phyloP scores from a whole-genome alignment of 192 early-diverging fungal species.

The Dissophora ornata region DNA sequence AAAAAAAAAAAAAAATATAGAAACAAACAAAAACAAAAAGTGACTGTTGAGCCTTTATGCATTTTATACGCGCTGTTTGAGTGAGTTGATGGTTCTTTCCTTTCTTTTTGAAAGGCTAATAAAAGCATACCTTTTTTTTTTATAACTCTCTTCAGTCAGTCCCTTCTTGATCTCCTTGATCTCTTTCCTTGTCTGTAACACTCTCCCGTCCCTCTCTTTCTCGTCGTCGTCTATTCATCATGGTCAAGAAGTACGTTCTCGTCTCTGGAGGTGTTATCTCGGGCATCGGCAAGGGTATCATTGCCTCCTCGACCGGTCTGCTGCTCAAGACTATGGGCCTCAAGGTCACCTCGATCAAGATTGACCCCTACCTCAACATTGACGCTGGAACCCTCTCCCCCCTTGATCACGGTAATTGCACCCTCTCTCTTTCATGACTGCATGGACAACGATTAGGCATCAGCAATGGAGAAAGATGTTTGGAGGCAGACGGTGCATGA shows the following conservation, averaged over 20 bases:
- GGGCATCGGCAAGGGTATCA: conserved; percentile 99
- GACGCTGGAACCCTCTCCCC: conserved; percentile 98
- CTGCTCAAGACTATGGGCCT: conserved; percentile 93
- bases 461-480: too few species aligned
- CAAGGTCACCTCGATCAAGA: conserved; percentile 97
- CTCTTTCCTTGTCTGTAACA: background rate
- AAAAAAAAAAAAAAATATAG: too few species aligned
- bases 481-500: too few species aligned
- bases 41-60: too few species aligned
- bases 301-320: conserved; percentile 97
- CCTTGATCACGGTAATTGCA: conserved; percentile 89
- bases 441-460: too few species aligned
- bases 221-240: conserved; percentile 12
- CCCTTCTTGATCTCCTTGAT: conserved; percentile 5
- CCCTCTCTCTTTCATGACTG: background rate
- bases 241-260: conserved; percentile 89
- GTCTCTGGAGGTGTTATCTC: conserved; percentile 99
- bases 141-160: background rate
- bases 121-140: conserved; percentile 30
- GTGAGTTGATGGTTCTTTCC: conserved; percentile 27
- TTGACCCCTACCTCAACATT: conserved; percentile 99
- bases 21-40: too few species aligned
- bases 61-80: too few species aligned
- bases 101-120: conserved; percentile 35
- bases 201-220: background rate